These are phyloP conservation scores for Aquilaria agallochum DNA, from an alignment of 441 rosid species.

Conservation along the genomic window DNA sequence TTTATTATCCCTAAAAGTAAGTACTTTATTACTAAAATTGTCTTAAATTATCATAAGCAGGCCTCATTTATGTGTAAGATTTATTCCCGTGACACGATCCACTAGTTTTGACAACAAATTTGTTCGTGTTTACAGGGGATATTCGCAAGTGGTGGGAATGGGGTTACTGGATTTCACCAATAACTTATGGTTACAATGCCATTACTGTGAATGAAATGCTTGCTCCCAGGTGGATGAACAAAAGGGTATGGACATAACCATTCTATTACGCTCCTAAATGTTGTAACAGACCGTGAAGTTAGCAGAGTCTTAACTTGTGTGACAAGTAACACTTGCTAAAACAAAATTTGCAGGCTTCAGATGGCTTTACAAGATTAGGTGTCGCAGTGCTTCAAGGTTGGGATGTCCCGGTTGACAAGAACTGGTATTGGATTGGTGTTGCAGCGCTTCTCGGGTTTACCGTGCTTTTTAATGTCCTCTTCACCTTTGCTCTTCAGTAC, in stretches of 20 bases:
- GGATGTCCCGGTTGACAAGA: constrained; percentile 35
- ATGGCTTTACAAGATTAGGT: constrained; percentile 44
- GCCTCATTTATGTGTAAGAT: too few species aligned
- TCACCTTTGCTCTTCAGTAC: constrained; percentile 62
- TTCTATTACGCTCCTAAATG: neutral
- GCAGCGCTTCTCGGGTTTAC: constrained; percentile 59
- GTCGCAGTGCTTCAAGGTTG: constrained; percentile 44
- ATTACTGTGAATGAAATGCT: constrained; percentile 59
- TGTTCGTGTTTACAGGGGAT: constrained; percentile 29
- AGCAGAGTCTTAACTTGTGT: too few species aligned
- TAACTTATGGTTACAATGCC: constrained; percentile 70
- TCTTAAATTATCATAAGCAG: neutral
- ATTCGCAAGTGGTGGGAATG: constrained; percentile 86
- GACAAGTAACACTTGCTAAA: too few species aligned
- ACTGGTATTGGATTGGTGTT: constrained; percentile 90
- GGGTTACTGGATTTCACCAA: constrained; percentile 87
- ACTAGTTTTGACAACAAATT: neutral
- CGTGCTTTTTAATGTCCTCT: constrained; percentile 60
- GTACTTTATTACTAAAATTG: neutral
- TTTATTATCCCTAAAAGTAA: constrained; percentile 69
- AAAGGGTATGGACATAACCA: constrained; percentile 27
- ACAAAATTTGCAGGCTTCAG: constrained; percentile 40
- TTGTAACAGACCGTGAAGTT: too few species aligned
- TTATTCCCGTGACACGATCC: neutral
- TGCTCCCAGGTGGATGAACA: constrained; percentile 88